Base-by-base conservation (phyloP, 768 basidiomycete genomes). In the Glaciozyma martinii region DNA sequence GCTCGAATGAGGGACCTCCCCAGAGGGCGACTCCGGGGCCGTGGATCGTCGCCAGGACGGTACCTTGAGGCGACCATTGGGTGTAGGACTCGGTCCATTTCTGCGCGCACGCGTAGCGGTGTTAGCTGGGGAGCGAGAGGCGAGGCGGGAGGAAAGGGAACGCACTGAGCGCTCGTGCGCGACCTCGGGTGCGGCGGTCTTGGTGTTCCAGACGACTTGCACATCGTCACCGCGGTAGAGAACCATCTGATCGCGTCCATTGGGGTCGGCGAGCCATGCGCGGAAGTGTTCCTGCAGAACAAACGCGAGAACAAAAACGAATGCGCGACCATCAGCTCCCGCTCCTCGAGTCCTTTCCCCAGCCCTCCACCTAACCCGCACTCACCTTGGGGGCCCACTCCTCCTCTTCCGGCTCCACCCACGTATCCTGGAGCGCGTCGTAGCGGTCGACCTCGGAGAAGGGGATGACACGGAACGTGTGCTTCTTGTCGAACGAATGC, bases 71-170 rank as follows among this genome's bases (percentile, higher is more conserved):
- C 27, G 95, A 98, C 95, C 95, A 99, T 37, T 88, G 87, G 25
- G 91, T 86, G 77, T 94, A 99, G 58, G 94, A 83, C 74, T 98
- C 92, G 74, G 90, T 95, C 91, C 95, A 97, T 75, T 88, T 87
- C 89, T 90, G 73, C 29, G 37, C 4, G 46, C 5, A 3, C 13
- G 32, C 23, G 21, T 47, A 13, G 0, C 5, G 74, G 56, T 27
- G 56, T 40, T 23, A 65, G 40, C 10, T 56, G 56, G 46, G 56
- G 29, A 44, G 53, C 46, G 59, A 59, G 44, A 44, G 12, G 56
- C 33, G 23, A 47, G 29, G 60, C 46, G 65, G 25, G 15, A 25
- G 53, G 49, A 56, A 61, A 18, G 40, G n/a, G 25, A 21, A 79
- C 85, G 70, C 72, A 90, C 91, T 63, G 83, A 82, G 79, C 89